These are phyloP conservation scores for Sugiyamaella lignohabitans DNA, from an alignment of 805 yeast species.

Conservation along the genomic window DNA sequence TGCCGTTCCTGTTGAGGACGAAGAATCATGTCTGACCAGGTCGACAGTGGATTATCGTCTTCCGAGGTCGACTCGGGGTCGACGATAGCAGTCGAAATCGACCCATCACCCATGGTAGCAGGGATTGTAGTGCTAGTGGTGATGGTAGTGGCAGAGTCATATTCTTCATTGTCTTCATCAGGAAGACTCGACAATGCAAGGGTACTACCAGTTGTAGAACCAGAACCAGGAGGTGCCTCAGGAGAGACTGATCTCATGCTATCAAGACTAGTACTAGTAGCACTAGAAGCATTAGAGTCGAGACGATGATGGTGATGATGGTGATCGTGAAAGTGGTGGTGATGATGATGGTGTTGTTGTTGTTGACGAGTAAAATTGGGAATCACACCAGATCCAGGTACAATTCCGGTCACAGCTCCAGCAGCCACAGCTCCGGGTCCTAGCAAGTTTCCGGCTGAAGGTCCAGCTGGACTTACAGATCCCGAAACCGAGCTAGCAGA, in stretches of 20 bases:
- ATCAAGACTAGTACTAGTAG: neutral
- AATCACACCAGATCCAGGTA: neutral
- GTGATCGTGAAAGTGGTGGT: constrained; percentile 6
- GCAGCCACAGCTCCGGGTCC: neutral
- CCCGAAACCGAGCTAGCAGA: neutral
- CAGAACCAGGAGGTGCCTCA: too few species aligned
- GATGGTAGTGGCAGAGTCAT: neutral
- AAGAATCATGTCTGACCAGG: neutral
- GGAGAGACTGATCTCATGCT: constrained; percentile 6
- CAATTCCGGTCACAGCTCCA: neutral
- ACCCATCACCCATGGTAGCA: neutral
- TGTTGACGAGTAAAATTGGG: constrained; percentile 2
- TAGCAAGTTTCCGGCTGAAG: neutral
- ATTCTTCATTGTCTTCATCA: constrained; percentile 1
- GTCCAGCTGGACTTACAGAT: neutral
- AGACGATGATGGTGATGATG: constrained; percentile 9
- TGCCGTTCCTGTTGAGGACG: neutral
- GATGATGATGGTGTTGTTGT: constrained; percentile 1
- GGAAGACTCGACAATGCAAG: neutral
- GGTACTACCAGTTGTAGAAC: too few species aligned
- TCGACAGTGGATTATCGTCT: neutral
- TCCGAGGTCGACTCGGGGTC: neutral
- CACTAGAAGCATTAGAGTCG: neutral
- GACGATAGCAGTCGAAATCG: neutral
- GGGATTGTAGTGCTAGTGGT: neutral